Evolutionary conservation across 805 yeast species (phyloP), one percentile per base, ranked within the genome.

Genomic region (Kuraishia cidri): DNA sequence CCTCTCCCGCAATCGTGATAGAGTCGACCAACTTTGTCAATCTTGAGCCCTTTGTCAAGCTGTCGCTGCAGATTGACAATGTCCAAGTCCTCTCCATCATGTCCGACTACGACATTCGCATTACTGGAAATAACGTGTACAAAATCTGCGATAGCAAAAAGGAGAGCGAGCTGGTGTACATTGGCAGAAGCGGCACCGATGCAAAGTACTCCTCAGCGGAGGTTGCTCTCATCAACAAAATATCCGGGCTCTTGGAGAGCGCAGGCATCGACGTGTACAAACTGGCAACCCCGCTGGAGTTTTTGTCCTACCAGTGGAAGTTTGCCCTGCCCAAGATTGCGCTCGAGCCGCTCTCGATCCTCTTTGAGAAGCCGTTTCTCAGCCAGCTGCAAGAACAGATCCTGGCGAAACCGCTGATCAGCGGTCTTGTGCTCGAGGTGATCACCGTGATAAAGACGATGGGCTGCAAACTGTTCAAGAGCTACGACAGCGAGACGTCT

Each of bases 261-360:
- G 58, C 62, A 24, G 53, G 56, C 36, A 56, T 66, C 29, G 66
- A 66, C 30, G 66, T 70, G 31, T 61, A 73, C 41, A 70, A 70
- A 45, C 60, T 74, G 35, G 56, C 63, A 36, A 61, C 67, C 42
- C 62, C 75, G 29, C 56, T 66, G 35, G 85, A 75, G 40, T 80
- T 74, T 45, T 60, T 73, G 54, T 71, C 78, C 9, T 79, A 79
- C 45, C 92, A 86, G 54, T 87, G 95, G 95, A 77, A 79, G 50
- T 66, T 83, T 36, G 88, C 94, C 1, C 66, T 86, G 34, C 85
- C 94, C 6, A 69, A 74, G 35, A 72, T 86, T 26, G 79, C 87
- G 15, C 74, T 87, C 48, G 83, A 80, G 52, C 86, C 95, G 4
- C 60, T 87, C 28, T 62, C 85, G 22, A 67, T 87, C 16, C 47